These are phyloP conservation scores for Cercospora janseana DNA, from an alignment of 2,329 filamentous ascomycete genomes.

Conservation along the genomic window DNA sequence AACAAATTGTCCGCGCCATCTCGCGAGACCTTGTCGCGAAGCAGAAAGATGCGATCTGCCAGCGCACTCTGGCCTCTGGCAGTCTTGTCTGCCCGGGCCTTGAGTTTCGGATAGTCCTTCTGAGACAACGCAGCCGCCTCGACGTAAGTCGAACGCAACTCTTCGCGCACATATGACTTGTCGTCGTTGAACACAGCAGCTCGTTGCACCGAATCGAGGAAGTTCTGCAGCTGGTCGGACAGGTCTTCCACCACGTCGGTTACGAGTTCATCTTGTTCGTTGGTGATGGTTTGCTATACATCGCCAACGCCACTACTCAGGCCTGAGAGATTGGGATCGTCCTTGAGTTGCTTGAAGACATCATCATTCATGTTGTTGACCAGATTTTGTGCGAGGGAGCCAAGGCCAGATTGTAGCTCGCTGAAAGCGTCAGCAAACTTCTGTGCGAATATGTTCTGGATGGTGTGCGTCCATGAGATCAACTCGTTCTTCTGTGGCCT, in stretches of 20 bases:
- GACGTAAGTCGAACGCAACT: neutral
- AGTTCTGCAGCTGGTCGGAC: neutral
- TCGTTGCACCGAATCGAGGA: neutral
- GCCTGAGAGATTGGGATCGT: neutral
- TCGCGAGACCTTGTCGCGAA: neutral
- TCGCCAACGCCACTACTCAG: neutral
- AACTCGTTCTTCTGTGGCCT: neutral
- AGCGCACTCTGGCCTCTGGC: neutral
- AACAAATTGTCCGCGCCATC: neutral
- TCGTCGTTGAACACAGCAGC: neutral
- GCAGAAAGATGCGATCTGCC: neutral
- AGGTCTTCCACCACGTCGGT: neutral
- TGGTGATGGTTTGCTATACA: neutral
- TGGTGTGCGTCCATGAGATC: slow-evolving; percentile 10
- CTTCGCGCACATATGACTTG: neutral
- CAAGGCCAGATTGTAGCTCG: neutral
- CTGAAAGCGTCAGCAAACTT: neutral
- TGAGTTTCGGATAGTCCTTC: neutral
- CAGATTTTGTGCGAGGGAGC: neutral
- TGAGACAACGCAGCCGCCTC: neutral
- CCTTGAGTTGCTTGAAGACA: neutral
- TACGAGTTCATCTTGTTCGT: neutral
- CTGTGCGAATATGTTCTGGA: slow-evolving; percentile 1
- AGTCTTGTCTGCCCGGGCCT: neutral
- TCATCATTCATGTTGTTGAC: slow-evolving; percentile 1